A percentile compares a stretch with the other conserved stretches of the same genome.
Evolutionary conservation across 805 yeast genomes (phyloP).

Genomic region (Cyberlindnera meyerae): DNA sequence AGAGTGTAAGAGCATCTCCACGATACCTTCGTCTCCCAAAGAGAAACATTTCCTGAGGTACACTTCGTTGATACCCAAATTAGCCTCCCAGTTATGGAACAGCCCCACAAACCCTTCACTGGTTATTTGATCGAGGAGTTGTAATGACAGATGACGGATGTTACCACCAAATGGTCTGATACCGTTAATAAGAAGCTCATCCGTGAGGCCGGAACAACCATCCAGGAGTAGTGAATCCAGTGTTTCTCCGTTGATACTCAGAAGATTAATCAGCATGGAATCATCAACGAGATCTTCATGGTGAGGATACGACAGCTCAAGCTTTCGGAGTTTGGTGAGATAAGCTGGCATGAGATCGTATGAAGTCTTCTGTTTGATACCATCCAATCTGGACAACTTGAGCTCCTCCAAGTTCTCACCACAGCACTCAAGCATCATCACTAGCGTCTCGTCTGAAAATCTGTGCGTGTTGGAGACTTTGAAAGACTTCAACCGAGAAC

Average conservation of each 20-base stretch:
- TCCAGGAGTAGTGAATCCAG: conserved; percentile 56
- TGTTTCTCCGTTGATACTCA: conserved; percentile 59
- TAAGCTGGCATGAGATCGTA: conserved; percentile 65
- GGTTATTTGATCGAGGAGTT: conserved; percentile 57
- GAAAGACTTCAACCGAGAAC: conserved; percentile 50
- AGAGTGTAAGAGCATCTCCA: conserved; percentile 58
- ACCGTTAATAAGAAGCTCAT: conserved; percentile 53
- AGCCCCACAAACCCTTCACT: conserved; percentile 59
- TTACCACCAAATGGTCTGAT: conserved; percentile 51
- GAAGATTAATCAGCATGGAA: conserved; percentile 54
- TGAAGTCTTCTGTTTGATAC: conserved; percentile 50
- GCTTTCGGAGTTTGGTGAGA: conserved; percentile 44
- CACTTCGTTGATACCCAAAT: conserved; percentile 55
- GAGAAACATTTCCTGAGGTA: conserved; percentile 62
- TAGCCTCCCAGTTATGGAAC: conserved; percentile 49
- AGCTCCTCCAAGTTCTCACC: conserved; percentile 52
- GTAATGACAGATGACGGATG: conserved; percentile 55
- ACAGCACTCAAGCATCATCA: conserved; percentile 56
- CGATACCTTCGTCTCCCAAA: conserved; percentile 58
- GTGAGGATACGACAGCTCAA: conserved; percentile 68
- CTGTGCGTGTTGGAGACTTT: conserved; percentile 80
- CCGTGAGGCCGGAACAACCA: conserved; percentile 73
- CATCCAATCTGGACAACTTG: conserved; percentile 66
- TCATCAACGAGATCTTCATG: conserved; percentile 64
- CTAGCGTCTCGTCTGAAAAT: conserved; percentile 61